A percentile compares a stretch with the other conserved stretches of the same genome.
These are phyloP conservation scores for Chimonanthus salicifolius DNA, from an alignment of 164 flowering plant species.

Conservation along the genomic window DNA sequence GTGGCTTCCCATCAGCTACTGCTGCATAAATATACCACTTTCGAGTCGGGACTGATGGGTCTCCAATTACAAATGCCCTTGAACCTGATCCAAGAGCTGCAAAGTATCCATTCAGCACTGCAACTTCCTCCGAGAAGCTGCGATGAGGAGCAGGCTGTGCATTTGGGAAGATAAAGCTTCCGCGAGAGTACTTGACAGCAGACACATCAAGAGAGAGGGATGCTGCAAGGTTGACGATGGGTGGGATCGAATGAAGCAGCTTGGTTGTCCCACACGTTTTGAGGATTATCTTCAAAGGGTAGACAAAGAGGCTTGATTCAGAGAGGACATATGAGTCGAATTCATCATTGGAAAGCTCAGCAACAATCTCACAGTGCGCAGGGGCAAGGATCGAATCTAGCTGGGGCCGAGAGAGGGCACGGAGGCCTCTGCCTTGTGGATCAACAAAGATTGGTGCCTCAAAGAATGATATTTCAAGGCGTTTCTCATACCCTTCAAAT, in stretches of 20 bases:
- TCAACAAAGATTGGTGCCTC: conserved; percentile 37
- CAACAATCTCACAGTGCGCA: conserved; percentile 63
- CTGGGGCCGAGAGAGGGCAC: conserved; percentile 43
- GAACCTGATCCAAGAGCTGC: conserved; percentile 25
- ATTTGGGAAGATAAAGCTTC: conserved; percentile 57
- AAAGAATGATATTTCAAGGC: conserved; percentile 57
- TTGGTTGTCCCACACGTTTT: conserved; percentile 80
- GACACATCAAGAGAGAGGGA: conserved; percentile 31
- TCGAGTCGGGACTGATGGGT: conserved; percentile 20
- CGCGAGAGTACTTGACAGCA: conserved; percentile 54
- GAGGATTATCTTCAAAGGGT: conserved; percentile 44
- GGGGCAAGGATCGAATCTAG: conserved; percentile 45
- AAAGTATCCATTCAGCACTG: conserved; percentile 40
- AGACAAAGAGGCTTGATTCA: conserved; percentile 70
- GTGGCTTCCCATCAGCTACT: not conserved
- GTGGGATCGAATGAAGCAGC: conserved; percentile 49
- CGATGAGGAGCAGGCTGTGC: conserved; percentile 69
- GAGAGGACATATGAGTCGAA: conserved; percentile 77
- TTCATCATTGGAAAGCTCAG: conserved; percentile 33
- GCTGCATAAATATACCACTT: conserved; percentile 76
- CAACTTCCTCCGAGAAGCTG: conserved; percentile 59
- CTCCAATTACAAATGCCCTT: conserved; percentile 48
- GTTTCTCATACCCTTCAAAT: conserved; percentile 73
- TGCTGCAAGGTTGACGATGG: conserved; percentile 36
- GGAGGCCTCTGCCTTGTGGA: conserved; percentile 52